Evolutionary conservation across 2,329 filamentous ascomycete species (phyloP), one percentile per base, ranked within the genome.

Genomic region (Mollisia scopiformis): DNA sequence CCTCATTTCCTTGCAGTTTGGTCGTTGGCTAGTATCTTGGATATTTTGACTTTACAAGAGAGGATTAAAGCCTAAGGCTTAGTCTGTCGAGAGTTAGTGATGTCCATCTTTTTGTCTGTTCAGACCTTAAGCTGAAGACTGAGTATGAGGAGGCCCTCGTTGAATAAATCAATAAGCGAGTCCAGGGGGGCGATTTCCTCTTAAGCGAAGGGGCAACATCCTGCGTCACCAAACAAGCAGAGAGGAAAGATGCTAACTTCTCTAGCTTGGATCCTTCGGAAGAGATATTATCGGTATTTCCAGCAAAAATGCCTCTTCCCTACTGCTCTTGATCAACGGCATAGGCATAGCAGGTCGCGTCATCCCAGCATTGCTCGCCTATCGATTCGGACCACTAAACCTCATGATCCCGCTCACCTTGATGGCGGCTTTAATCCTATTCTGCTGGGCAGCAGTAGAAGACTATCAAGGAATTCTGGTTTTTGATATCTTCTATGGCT

Each of bases 321-420:
- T 84, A 8, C 69, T 86, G 23, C 72, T 85, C 27, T 75, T 84
- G 51, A 78, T 85, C 72, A 85, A 85, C 66, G 80, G 79, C 14
- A 75, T 83, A 31, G 82, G 82, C 1, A 59, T 82, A 14, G 59
- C 79, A 13, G 80, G 80, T 35, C 79, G 82, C 4, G 58, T 83
- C 8, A 19, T 51, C 13, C 49, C 49, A n/a, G 49, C 49, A 51
- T 70, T 75, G 21, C 65, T 80, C 10, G 79, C 81, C 2, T 79
- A 83, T 65, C 72, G 72, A 33, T 72, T 79, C 10, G 83, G 84
- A 2, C 78, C 81, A 0, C 68, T 86, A 54, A 86, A 85, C 66
- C 73, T 80, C 19, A 70, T 84, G 56, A 75, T 80, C 37, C 76
- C 82, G 0, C 76, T 78, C 56, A 74, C 77, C 16, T 63, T 79